Base-by-base conservation (phyloP, 1,139 yeast species). In the Arxiozyma bovina region DNA sequence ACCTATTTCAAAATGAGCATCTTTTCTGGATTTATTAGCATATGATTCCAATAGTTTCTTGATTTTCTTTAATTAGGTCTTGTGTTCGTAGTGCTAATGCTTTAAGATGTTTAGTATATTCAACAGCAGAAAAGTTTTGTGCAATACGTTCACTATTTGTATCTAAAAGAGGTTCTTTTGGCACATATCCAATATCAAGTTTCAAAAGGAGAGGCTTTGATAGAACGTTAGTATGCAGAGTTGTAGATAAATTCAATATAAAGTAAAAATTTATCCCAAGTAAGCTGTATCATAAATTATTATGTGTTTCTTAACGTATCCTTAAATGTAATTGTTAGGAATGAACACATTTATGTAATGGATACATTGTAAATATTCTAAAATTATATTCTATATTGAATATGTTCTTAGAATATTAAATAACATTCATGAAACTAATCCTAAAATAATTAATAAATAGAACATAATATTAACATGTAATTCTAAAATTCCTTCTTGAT, bases 181-280 rank as follows among this genome's bases (percentile, higher is more conserved):
- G 60, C 21, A 23, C 46, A 27, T 48, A 57, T 11, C 61, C 61
- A 46, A 54, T 40, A 27, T 55, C 57, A 12, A 45, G n/a, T 54
- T 50, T 53, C 55, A 40, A 54, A 55, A 11, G 61, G 61, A 8
- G 57, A 45, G 18, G 15, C 23, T n/a, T 41, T 20, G 4, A 40
- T 18, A n/a, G 52, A 23, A 15, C 50, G 7, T 7, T 53, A 22
- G 2, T 48, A 47, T 9, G 57, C 53, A 22, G 47, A 21, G 49
- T 61, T 60, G 51, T 60, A 60, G 6, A 51, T 56, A 43, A 54
- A 58, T 48, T 62, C 57, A 8, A 25, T 25, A 25, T 47, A 51
- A 1, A 62, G 60, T 34, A 62, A 25, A 8, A 6, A 25, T 5
- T 6, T 25, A 34, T 46, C 58, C 67, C 63, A 60, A n/a, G n/a